These are phyloP conservation scores for Dianthus caryophyllus DNA, from an alignment of 148 eudicot species.

Conservation along the genomic window DNA sequence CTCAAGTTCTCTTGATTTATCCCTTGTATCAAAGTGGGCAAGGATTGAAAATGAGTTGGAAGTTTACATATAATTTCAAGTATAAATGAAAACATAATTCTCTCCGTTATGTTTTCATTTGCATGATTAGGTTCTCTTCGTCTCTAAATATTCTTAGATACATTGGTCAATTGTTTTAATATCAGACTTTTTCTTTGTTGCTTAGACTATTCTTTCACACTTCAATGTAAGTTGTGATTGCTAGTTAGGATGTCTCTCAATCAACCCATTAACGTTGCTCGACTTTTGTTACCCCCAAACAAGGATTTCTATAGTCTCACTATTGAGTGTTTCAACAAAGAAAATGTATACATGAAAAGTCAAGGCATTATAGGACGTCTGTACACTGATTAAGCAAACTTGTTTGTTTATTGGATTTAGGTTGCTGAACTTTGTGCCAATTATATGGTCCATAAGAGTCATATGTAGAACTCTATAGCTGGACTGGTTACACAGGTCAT, in stretches of 20 bases:
- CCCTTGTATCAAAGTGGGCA: background rate
- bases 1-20: conserved; percentile 1
- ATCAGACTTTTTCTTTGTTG: conserved; percentile 1
- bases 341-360: background rate
- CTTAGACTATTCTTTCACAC: background rate
- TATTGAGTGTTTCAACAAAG: background rate
- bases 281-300: background rate
- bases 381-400: background rate
- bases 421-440: background rate
- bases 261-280: background rate
- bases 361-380: background rate
- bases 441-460: background rate
- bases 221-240: background rate
- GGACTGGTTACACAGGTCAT: background rate
- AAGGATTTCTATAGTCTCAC: background rate
- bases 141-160: no score
- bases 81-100: background rate
- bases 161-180: no score
- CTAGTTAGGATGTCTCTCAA: background rate
- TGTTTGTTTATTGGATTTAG: background rate
- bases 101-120: no score
- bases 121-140: no score
- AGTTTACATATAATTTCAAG: background rate
- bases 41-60: background rate
- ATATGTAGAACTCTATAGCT: background rate